Evolutionary conservation across 2,329 filamentous ascomycete species (phyloP), one percentile per base, ranked within the genome.

Genomic region (Trichoderma koningii): DNA sequence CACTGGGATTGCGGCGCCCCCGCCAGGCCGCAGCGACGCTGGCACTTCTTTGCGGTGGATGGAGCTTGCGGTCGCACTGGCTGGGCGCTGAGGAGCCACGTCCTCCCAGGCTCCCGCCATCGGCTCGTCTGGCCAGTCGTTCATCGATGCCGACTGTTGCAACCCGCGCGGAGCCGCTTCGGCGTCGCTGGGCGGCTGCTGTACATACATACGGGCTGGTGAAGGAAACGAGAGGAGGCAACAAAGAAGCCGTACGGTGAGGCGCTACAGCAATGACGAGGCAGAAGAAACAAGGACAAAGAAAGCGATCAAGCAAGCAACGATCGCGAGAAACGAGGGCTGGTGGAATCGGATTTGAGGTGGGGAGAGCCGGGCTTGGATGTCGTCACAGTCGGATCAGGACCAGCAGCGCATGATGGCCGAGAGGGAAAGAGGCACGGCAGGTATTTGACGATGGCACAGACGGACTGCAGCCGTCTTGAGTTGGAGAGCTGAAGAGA

Each of bases 1-100:
- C 34, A 38, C 34, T 9, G 30, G 15, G 17, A 38, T 10, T 9
- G 30, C 17, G 17, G 69, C 69, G 6, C 56, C 67, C 2, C 69
- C 70, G 23, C 76, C 77, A 0, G 77, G 78, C 26, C 72, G 71
- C 45, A 78, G 68, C 3, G 73, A 68, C 5, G 71, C 68, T 21
- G 79, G 77, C 0, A 77, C 67, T 10, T 72, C 65, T 53, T 66
- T 55, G 10, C 53, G 62, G 34, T 7, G 62, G n/a, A 57, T 47
- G 44, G 53, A 47, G 15, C 19, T 15, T 26, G 38, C 19, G 2
- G 55, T 45, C 21, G 21, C 47, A 55, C 55, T 26, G 19, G 26
- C 23, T 47, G 63, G 55, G 30, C 42, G 65, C 14, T 60, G 55
- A 41, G 62, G 42, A 45, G 62, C 48, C 23, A 53, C 62, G 38